These are phyloP conservation scores for Kitagawia praeruptora DNA, from an alignment of 129 eudicot species.

Conservation along the genomic window DNA sequence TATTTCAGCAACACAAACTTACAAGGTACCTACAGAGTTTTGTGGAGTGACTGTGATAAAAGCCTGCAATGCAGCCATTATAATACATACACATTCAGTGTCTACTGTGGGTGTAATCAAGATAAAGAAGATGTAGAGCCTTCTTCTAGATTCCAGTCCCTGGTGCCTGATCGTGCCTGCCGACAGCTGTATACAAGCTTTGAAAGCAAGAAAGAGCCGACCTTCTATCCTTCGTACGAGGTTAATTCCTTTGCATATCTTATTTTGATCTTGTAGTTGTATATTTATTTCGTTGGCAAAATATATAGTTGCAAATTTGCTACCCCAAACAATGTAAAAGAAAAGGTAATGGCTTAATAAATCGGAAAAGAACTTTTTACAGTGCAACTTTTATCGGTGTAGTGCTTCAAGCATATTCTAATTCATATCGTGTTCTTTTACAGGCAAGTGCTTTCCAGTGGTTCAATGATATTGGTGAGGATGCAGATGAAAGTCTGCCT, in stretches of 20 bases:
- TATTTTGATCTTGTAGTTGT: neutral
- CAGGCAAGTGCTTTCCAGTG: constrained; percentile 43
- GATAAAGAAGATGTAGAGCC: constrained; percentile 30
- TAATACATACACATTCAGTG: too few relatives aligned
- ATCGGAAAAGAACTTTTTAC: neutral
- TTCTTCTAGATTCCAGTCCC: constrained; percentile 19
- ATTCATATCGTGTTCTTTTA: constrained; percentile 6
- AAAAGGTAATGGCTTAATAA: neutral
- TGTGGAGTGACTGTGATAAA: too few relatives aligned
- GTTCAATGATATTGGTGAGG: constrained; percentile 36
- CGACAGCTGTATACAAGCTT: constrained; percentile 16
- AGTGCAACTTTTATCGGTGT: neutral
- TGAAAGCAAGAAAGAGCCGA: constrained; percentile 31
- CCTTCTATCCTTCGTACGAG: constrained; percentile 35
- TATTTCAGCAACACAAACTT: too few relatives aligned
- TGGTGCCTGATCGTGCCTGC: constrained; percentile 19
- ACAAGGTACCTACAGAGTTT: too few relatives aligned
- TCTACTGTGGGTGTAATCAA: too few relatives aligned
- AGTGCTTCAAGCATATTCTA: neutral
- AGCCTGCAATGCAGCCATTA: too few relatives aligned
- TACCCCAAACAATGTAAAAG: neutral
- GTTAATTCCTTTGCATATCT: constrained; percentile 14
- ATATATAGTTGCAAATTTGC: neutral
- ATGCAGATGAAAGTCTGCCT: constrained; percentile 29
- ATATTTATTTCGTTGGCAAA: neutral